These are phyloP conservation scores for Fraxinus sp. DNA, from an alignment of 305 asterid genomes.

Conservation along the genomic window DNA sequence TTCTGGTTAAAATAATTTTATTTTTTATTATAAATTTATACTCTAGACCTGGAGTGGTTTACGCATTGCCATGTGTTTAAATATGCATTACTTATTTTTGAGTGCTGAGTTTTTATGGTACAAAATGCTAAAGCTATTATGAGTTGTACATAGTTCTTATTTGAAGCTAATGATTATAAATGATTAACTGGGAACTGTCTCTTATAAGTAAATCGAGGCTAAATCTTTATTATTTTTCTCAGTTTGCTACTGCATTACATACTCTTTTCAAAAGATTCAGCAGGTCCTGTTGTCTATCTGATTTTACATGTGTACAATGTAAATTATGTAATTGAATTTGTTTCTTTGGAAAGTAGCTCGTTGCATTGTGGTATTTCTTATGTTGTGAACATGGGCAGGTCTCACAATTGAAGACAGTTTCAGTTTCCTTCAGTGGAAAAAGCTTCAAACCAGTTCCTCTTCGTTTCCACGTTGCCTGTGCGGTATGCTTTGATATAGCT, in stretches of 20 bases:
- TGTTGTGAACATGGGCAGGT: conserved; percentile 39
- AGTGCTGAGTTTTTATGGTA: not conserved
- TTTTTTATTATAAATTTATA: not conserved
- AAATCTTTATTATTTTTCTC: not conserved
- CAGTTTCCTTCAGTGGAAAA: conserved; percentile 59
- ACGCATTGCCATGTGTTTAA: not conserved
- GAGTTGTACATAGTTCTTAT: not conserved
- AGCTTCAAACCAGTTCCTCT: conserved; percentile 45
- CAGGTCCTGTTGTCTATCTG: not conserved
- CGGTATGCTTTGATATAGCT: conserved; percentile 42
- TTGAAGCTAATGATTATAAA: not conserved
- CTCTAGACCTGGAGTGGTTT: not conserved
- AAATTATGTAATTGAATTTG: not conserved
- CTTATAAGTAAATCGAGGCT: not conserved
- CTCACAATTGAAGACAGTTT: conserved; percentile 45
- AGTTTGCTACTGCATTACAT: not conserved
- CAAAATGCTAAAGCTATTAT: not conserved
- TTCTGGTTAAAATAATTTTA: not conserved
- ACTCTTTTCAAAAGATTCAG: not conserved
- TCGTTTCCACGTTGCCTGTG: conserved; percentile 68
- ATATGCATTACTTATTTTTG: not conserved
- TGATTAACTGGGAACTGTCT: not conserved
- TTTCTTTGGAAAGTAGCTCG: not conserved
- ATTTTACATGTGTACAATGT: not conserved
- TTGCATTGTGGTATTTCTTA: conserved; percentile 4